Conservation (phyloP, 306 rosid genomes). For the Trifolium dubium region DNA sequence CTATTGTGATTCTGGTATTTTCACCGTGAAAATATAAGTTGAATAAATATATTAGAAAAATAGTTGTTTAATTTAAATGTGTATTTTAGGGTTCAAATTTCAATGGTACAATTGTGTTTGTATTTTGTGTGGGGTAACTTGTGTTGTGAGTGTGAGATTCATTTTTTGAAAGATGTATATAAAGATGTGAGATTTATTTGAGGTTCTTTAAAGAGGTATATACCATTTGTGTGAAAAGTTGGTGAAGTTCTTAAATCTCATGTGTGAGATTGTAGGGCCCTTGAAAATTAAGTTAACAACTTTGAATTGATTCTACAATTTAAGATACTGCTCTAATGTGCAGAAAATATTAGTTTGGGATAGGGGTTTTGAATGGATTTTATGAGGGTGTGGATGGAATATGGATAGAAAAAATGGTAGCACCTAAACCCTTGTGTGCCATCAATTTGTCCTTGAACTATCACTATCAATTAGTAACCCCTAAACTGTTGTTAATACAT, state of each 20-base stretch:
- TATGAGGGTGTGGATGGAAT: neutral
- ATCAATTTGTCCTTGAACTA: too few relatives aligned
- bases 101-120: too few relatives aligned
- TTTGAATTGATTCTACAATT: neutral
- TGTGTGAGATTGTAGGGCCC: neutral
- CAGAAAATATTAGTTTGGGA: constrained; percentile 11
- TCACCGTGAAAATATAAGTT: too few relatives aligned
- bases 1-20: too few relatives aligned
- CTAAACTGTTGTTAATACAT: too few relatives aligned
- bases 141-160: neutral
- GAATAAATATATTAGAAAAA: too few relatives aligned
- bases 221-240: neutral
- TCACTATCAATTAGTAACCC: too few relatives aligned
- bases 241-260: neutral
- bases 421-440: too few relatives aligned
- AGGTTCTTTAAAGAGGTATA: neutral
- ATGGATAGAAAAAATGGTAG: neutral
- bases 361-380: constrained; percentile 25
- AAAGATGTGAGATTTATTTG: neutral
- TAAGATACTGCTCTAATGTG: neutral
- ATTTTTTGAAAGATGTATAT: neutral
- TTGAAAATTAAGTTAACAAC: neutral
- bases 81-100: too few relatives aligned
- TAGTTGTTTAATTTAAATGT: too few relatives aligned
- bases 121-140: neutral